These are phyloP conservation scores for Tolypocladium pustulatum DNA, from an alignment of 2,329 filamentous ascomycete genomes.

Conservation along the genomic window DNA sequence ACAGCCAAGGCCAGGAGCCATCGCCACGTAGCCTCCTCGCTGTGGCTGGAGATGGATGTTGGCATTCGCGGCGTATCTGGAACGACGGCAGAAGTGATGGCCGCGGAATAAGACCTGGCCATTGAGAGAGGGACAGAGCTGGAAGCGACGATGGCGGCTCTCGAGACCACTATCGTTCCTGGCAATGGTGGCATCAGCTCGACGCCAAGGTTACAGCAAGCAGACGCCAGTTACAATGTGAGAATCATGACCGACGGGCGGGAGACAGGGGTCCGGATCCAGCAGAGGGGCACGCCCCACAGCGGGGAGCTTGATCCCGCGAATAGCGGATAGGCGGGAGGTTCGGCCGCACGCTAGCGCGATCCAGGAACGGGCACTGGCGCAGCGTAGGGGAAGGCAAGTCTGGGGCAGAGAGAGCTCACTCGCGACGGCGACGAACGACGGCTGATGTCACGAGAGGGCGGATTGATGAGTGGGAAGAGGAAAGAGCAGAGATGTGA, in stretches of 20 bases:
- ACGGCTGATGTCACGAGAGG: neutral
- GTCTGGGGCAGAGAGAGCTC: neutral
- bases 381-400: neutral
- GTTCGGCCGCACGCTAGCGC: neutral
- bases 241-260: neutral
- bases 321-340: neutral
- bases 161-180: neutral
- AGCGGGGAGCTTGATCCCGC: neutral
- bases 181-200: neutral
- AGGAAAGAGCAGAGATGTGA: neutral
- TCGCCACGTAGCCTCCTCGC: neutral
- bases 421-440: neutral
- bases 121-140: neutral
- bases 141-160: neutral
- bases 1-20: neutral
- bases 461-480: neutral
- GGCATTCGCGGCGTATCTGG: neutral
- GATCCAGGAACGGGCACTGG: neutral
- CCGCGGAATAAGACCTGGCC: neutral
- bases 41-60: neutral
- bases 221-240: neutral
- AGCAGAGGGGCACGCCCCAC: neutral
- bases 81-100: neutral
- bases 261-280: neutral
- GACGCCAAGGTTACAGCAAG: neutral